Conservation (phyloP, 768 basidiomycete species). For the Serendipita indica region DNA sequence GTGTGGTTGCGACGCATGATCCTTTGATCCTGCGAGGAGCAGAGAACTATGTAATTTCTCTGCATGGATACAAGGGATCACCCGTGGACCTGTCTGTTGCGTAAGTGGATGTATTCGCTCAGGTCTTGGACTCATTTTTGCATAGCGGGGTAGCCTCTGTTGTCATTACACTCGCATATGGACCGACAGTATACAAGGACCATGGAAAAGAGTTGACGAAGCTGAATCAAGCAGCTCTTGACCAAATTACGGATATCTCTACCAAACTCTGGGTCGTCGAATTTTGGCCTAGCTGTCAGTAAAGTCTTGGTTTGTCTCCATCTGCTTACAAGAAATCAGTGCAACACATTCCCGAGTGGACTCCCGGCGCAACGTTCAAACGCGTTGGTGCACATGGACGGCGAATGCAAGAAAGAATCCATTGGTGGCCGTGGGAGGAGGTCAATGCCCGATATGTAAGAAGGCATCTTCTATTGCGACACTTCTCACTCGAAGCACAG, state of each 20-base stretch:
- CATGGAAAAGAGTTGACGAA: constrained; percentile 2
- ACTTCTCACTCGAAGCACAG: neutral
- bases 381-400: neutral
- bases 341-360: neutral
- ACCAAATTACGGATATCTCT: neutral
- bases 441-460: neutral
- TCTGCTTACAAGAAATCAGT: neutral
- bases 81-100: neutral
- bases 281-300: neutral
- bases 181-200: neutral
- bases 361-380: neutral
- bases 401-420: neutral
- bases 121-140: neutral
- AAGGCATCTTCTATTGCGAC: neutral
- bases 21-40: neutral
- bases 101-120: neutral
- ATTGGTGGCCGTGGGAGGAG: constrained; percentile 7
- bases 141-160: neutral
- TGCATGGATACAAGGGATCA: neutral
- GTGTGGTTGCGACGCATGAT: neutral
- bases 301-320: neutral
- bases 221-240: neutral
- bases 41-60: neutral
- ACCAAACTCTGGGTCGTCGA: neutral
- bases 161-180: neutral